Conservation (phyloP, 2,329 filamentous ascomycete genomes). For the Westerdykella sp. region DNA sequence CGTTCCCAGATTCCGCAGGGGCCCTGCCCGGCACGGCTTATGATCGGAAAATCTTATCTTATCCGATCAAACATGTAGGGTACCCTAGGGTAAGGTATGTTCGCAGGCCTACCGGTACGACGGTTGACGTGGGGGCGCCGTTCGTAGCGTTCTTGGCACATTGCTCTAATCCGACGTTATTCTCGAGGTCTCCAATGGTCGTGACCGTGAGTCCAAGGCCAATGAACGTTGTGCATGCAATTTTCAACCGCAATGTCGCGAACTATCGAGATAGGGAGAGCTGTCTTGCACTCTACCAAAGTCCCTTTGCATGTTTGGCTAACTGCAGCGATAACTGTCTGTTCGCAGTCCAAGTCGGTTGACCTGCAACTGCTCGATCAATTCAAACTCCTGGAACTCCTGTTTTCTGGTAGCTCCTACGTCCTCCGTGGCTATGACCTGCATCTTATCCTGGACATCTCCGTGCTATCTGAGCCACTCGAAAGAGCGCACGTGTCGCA, state of each 20-base stretch:
- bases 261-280: constrained; percentile 30
- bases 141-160: neutral
- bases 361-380: constrained; percentile 17
- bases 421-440: constrained; percentile 29
- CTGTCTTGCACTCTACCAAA: constrained; percentile 22
- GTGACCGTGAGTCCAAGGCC: neutral
- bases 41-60: too few species aligned
- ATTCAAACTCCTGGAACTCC: constrained; percentile 10
- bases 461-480: constrained; percentile 20
- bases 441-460: constrained; percentile 23
- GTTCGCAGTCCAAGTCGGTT: constrained; percentile 20
- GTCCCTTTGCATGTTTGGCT: constrained; percentile 32
- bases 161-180: neutral
- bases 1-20: too few species aligned
- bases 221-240: neutral
- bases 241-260: constrained; percentile 14
- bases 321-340: constrained; percentile 31
- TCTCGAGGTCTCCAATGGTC: neutral
- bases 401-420: constrained; percentile 27
- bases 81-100: too few species aligned
- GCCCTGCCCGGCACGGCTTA: too few species aligned
- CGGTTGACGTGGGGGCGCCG: too few species aligned
- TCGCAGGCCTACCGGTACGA: too few species aligned
- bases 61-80: too few species aligned
- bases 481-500: constrained; percentile 11